Percentiles rank a stretch among this genome's conserved stretches.
phyloP scores from a whole-genome alignment of 305 asterid species.

The Striga hermonthica region DNA sequence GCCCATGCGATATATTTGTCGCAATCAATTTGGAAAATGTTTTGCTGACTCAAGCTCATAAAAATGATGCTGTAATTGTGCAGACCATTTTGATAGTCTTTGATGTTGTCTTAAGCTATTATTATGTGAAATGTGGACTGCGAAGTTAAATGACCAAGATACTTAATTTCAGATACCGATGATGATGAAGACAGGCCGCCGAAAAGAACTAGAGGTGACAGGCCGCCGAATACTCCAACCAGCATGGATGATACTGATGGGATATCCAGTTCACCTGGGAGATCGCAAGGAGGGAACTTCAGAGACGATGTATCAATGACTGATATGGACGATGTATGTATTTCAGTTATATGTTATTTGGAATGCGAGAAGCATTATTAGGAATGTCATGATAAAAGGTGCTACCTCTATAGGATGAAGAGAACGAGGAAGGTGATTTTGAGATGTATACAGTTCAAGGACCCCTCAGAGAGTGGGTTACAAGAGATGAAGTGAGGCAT shows the following conservation, averaged over 20 bases:
- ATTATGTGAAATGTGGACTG: neutral
- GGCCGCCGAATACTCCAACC: slow-evolving; percentile 57
- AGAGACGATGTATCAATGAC: slow-evolving; percentile 85
- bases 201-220: slow-evolving; percentile 73
- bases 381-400: slow-evolving; percentile 5
- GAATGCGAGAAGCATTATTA: neutral
- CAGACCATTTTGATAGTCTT: slow-evolving; percentile 2
- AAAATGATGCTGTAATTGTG: neutral
- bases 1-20: neutral
- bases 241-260: slow-evolving; percentile 60
- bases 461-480: slow-evolving; percentile 91
- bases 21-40: neutral
- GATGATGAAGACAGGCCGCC: slow-evolving; percentile 82
- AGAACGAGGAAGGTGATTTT: slow-evolving; percentile 75
- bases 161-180: slow-evolving; percentile 65
- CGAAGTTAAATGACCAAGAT: slow-evolving; percentile 12
- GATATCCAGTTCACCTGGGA: slow-evolving; percentile 77
- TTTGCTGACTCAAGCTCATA: neutral
- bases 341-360: slow-evolving; percentile 16
- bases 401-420: slow-evolving; percentile 60
- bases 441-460: slow-evolving; percentile 91
- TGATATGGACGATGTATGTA: slow-evolving; percentile 72
- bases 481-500: slow-evolving; percentile 95
- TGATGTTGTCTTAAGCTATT: too few species aligned
- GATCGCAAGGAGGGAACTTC: slow-evolving; percentile 57